A percentile compares a stretch with the other conserved stretches of the same genome.
phyloP scores from a whole-genome alignment of 1,284 basidiomycete species.

The Rhizopogon parksii region DNA sequence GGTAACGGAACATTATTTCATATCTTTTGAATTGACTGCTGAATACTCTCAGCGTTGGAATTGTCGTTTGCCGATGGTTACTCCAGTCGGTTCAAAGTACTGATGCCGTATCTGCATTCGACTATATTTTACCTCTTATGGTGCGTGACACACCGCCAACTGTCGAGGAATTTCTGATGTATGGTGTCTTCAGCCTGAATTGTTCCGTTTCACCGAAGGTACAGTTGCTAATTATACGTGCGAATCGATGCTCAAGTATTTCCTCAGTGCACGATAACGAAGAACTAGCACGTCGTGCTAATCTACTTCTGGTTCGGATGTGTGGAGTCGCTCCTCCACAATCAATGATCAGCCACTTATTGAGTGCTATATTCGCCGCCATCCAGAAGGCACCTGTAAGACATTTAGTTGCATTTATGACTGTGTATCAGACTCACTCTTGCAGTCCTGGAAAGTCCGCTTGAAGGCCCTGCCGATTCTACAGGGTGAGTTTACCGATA shows the following conservation, averaged over 20 bases:
- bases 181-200: slow-evolving; percentile 45
- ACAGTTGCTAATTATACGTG: neutral
- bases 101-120: slow-evolving; percentile 68
- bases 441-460: slow-evolving; percentile 66
- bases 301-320: slow-evolving; percentile 60
- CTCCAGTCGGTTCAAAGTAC: slow-evolving; percentile 68
- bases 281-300: slow-evolving; percentile 55
- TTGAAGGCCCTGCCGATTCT: slow-evolving; percentile 69
- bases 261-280: slow-evolving; percentile 59
- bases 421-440: slow-evolving; percentile 2
- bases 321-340: slow-evolving; percentile 65
- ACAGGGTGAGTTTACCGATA: slow-evolving; percentile 41
- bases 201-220: slow-evolving; percentile 70
- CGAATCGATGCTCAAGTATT: slow-evolving; percentile 3
- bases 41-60: slow-evolving; percentile 41
- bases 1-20: slow-evolving; percentile 33
- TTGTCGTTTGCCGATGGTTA: slow-evolving; percentile 70
- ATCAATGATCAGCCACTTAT: slow-evolving; percentile 48
- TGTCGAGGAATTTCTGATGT: neutral
- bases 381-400: slow-evolving; percentile 60
- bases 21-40: slow-evolving; percentile 4
- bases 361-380: slow-evolving; percentile 60
- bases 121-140: slow-evolving; percentile 76
- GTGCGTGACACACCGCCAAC: slow-evolving; percentile 31
- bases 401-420: slow-evolving; percentile 8